Conservation (phyloP, 805 yeast genomes). For the Candida krabiensis region DNA sequence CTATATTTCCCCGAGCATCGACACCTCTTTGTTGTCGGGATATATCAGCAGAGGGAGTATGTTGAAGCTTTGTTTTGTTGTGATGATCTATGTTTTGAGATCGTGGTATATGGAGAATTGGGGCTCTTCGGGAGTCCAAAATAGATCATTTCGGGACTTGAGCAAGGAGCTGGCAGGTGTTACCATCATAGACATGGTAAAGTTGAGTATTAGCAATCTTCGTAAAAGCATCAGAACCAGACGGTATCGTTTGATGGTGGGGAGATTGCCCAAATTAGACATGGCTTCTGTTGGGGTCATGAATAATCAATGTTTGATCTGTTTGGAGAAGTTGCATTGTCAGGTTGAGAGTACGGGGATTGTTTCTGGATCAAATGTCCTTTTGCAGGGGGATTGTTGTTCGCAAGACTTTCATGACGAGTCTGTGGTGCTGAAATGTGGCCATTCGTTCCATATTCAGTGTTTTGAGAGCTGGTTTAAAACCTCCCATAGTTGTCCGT, state of each 20-base stretch:
- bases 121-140: background rate
- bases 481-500: constrained; percentile 40
- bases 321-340: constrained; percentile 14
- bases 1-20: constrained; percentile 18
- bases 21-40: constrained; percentile 6
- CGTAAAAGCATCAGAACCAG: constrained; percentile 16
- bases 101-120: constrained; percentile 4
- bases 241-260: constrained; percentile 13
- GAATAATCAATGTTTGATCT: constrained; percentile 18
- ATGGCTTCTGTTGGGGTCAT: constrained; percentile 8
- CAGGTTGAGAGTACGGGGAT: no score
- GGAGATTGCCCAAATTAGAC: constrained; percentile 10
- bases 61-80: constrained; percentile 10
- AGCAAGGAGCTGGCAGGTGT: constrained; percentile 7
- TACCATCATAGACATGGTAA: constrained; percentile 10
- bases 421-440: constrained; percentile 31
- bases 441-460: constrained; percentile 39
- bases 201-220: constrained; percentile 11
- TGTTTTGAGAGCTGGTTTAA: constrained; percentile 44
- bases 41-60: constrained; percentile 12
- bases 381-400: background rate
- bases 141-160: constrained; percentile 1
- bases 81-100: constrained; percentile 11
- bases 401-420: constrained; percentile 1
- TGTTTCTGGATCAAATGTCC: no score